Evolutionary conservation across 2,329 filamentous ascomycete genomes (phyloP).

Genomic region (Penicillium sclerotigenum): DNA sequence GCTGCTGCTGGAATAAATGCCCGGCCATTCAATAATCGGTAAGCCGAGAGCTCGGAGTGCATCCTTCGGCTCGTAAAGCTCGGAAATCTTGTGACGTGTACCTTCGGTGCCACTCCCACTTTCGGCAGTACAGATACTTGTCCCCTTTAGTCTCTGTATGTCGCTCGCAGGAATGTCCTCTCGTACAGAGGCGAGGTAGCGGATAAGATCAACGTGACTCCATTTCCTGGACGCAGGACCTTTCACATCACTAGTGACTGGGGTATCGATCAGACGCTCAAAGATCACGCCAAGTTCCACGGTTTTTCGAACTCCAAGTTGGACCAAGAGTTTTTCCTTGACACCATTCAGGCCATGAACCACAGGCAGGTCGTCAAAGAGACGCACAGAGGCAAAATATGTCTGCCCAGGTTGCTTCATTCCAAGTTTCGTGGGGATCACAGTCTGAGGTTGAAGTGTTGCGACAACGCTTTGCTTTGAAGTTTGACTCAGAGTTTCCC

Average conservation of each 20-base stretch:
- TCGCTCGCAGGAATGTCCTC: constrained; percentile 84
- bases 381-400: constrained; percentile 88
- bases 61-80: constrained; percentile 77
- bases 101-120: constrained; percentile 53
- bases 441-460: constrained; percentile 63
- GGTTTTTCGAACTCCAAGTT: constrained; percentile 89
- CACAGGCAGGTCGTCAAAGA: constrained; percentile 89
- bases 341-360: constrained; percentile 72
- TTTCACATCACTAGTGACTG: constrained; percentile 46
- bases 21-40: constrained; percentile 80
- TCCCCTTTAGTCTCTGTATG: constrained; percentile 71
- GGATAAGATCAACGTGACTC: constrained; percentile 93
- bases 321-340: constrained; percentile 83
- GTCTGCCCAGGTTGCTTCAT: constrained; percentile 83
- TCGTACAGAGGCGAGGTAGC: constrained; percentile 85
- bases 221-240: constrained; percentile 58
- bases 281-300: constrained; percentile 94
- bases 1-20: constrained; percentile 62
- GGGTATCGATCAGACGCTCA: constrained; percentile 68
- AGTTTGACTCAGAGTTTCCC: constrained; percentile 70
- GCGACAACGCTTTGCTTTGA: constrained; percentile 65
- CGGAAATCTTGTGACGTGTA: constrained; percentile 66
- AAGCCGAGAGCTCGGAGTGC: constrained; percentile 66
- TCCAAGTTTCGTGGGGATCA: constrained; percentile 86
- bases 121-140: constrained; percentile 80